A percentile compares a stretch with the other conserved stretches of the same genome.
Evolutionary conservation across 2,329 filamentous ascomycete genomes (phyloP).

Genomic region (Penicillium digitatum): DNA sequence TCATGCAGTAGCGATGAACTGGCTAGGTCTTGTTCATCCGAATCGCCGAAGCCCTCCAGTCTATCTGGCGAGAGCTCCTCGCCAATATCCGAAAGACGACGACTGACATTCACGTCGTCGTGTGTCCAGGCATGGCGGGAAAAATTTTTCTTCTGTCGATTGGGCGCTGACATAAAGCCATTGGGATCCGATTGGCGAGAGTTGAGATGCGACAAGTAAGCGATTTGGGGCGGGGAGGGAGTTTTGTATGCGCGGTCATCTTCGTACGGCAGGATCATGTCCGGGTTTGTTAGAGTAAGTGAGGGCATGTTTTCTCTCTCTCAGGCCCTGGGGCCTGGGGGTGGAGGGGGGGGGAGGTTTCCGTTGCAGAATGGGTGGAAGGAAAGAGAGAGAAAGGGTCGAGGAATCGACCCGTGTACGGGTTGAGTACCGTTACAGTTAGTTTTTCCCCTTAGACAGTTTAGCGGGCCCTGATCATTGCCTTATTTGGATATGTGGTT

Average conservation of each 20-base stretch:
- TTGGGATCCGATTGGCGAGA: slow-evolving; percentile 31
- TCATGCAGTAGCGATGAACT: slow-evolving; percentile 32
- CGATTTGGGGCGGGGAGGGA: slow-evolving; percentile 51
- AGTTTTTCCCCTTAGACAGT: slow-evolving; percentile 17
- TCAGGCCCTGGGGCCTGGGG: slow-evolving; percentile 10
- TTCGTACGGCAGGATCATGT: slow-evolving; percentile 85
- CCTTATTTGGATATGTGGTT: slow-evolving; percentile 13
- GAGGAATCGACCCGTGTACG: neutral
- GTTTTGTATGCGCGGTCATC: slow-evolving; percentile 49
- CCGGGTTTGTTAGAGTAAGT: slow-evolving; percentile 85
- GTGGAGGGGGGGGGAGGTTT: too few species aligned
- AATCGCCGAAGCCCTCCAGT: slow-evolving; percentile 18
- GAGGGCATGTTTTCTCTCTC: slow-evolving; percentile 54
- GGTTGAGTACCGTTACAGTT: slow-evolving; percentile 1
- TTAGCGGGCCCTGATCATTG: slow-evolving; percentile 26
- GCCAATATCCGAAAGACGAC: slow-evolving; percentile 45
- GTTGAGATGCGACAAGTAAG: slow-evolving; percentile 42
- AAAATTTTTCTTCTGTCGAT: slow-evolving; percentile 27
- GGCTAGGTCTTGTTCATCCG: slow-evolving; percentile 10
- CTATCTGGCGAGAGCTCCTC: slow-evolving; percentile 37
- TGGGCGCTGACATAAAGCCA: slow-evolving; percentile 4
- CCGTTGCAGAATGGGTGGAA: neutral
- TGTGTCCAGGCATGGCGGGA: slow-evolving; percentile 36
- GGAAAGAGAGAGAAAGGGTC: neutral
- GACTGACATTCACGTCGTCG: slow-evolving; percentile 38